These are phyloP conservation scores for Colletotrichum nymphaeae DNA, from an alignment of 2,329 filamentous ascomycete genomes.

Conservation along the genomic window DNA sequence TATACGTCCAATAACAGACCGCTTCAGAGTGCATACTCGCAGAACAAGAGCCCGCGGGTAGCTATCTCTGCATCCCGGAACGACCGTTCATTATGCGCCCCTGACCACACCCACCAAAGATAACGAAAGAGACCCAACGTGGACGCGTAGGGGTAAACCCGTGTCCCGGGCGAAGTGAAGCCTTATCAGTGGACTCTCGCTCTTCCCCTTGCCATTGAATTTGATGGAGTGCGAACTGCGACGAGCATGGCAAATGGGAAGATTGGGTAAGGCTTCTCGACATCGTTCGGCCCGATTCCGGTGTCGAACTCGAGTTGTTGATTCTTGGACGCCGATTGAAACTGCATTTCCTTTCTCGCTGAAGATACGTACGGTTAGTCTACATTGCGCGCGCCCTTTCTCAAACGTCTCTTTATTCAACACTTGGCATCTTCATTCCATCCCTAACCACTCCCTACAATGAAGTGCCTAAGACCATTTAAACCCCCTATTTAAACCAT, in stretches of 20 bases:
- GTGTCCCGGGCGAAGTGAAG: neutral
- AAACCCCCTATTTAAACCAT: neutral
- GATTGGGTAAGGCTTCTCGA: neutral
- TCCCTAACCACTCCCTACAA: neutral
- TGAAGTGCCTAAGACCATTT: too few species aligned
- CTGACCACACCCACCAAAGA: constrained; percentile 1
- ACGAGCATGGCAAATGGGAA: neutral
- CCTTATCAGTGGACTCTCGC: neutral
- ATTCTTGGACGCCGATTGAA: neutral
- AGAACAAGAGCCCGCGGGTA: neutral
- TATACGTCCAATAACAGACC: neutral
- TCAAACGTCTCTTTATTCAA: too few species aligned
- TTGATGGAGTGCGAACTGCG: neutral
- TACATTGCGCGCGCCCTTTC: too few species aligned
- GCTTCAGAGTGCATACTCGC: neutral
- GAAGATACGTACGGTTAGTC: too few species aligned
- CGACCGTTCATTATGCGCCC: neutral
- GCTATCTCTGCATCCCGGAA: neutral
- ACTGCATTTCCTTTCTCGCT: neutral
- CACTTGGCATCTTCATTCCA: too few species aligned
- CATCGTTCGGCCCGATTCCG: neutral
- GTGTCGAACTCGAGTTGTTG: neutral
- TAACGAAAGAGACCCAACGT: neutral
- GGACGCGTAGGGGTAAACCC: neutral
- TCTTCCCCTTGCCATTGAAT: neutral